Evolutionary conservation across 257 asterid genomes (phyloP).

Genomic region (Capsicum rhomboideum): DNA sequence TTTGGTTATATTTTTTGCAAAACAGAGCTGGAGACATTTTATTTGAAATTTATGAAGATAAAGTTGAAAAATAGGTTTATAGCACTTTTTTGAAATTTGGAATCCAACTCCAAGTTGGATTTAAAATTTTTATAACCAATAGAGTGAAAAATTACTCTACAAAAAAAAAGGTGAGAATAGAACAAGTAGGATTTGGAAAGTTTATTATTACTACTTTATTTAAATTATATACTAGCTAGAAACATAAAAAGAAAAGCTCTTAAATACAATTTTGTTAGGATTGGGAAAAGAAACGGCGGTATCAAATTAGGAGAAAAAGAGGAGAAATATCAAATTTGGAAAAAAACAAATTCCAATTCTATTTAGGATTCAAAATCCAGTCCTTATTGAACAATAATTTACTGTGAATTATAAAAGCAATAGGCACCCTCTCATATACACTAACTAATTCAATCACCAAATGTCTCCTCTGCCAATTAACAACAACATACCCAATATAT

Average conservation of each 20-base stretch:
- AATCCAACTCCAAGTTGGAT: background rate
- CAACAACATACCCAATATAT: too few species aligned
- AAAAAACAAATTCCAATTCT: background rate
- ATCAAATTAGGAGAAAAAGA: background rate
- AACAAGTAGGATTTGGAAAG: background rate
- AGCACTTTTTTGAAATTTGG: background rate
- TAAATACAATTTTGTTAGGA: background rate
- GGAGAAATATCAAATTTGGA: background rate
- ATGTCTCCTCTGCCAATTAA: background rate
- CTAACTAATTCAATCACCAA: background rate
- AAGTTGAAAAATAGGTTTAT: background rate
- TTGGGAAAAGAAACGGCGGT: background rate
- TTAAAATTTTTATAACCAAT: background rate
- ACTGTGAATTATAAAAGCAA: background rate
- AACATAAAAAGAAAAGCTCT: background rate
- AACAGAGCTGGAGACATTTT: background rate
- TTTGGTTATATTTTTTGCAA: background rate
- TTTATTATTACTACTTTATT: background rate
- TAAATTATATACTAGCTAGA: background rate
- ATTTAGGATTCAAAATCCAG: background rate
- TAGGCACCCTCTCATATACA: background rate
- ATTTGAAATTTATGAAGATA: background rate
- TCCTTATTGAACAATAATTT: background rate
- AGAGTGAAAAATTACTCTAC: background rate
- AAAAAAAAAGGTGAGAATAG: background rate